Percentiles rank a stretch among this genome's conserved stretches.
These are phyloP conservation scores for Malassezia furfur DNA, from an alignment of 1,284 basidiomycete species.

Conservation along the genomic window DNA sequence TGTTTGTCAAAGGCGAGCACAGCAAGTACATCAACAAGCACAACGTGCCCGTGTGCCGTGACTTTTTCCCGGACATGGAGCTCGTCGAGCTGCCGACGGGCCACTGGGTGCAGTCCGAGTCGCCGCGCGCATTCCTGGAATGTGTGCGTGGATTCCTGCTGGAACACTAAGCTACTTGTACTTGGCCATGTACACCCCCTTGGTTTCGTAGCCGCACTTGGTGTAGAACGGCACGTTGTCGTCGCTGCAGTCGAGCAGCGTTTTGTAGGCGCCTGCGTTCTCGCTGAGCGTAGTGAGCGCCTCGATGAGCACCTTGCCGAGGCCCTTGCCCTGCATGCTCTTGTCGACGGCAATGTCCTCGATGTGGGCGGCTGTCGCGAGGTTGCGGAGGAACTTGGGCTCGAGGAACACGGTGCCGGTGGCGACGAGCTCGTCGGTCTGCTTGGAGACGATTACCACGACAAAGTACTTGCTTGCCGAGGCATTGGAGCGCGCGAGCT, in stretches of 20 bases:
- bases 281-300: constrained; percentile 67
- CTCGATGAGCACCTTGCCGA: constrained; percentile 77
- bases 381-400: constrained; percentile 77
- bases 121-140: constrained; percentile 48
- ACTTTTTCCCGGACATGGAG: constrained; percentile 61
- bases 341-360: constrained; percentile 93
- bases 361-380: constrained; percentile 80
- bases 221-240: constrained; percentile 94
- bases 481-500: constrained; percentile 9
- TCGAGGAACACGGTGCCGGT: constrained; percentile 78
- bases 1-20: constrained; percentile 65
- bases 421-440: constrained; percentile 69
- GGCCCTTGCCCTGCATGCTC: constrained; percentile 73
- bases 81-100: constrained; percentile 47
- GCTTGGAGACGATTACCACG: constrained; percentile 69
- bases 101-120: constrained; percentile 50
- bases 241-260: constrained; percentile 87
- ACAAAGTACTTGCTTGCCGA: constrained; percentile 59
- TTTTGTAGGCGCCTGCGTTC: constrained; percentile 75
- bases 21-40: constrained; percentile 63
- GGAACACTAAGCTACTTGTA: constrained; percentile 14
- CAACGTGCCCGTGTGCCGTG: constrained; percentile 56
- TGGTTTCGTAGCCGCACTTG: constrained; percentile 65
- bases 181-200: constrained; percentile 44
- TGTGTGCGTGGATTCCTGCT: constrained; percentile 40